A percentile compares a stretch with the other conserved stretches of the same genome.
Evolutionary conservation across 805 yeast genomes (phyloP).

Genomic region (Clavispora fructus): DNA sequence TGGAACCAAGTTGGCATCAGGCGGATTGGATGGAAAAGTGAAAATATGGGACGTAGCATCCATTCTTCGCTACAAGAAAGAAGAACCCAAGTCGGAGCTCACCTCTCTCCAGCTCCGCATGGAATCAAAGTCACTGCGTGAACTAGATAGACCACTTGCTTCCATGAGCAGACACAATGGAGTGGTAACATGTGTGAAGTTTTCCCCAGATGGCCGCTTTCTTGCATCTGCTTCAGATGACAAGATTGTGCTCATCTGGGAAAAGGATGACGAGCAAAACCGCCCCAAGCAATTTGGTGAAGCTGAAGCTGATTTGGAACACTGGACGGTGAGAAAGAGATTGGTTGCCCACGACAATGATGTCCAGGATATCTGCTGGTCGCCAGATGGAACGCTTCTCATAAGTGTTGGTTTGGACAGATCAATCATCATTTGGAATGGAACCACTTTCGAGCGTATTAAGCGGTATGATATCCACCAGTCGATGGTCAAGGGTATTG

Average conservation of each 20-base stretch:
- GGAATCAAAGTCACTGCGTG: slow-evolving; percentile 1
- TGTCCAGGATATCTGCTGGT: slow-evolving; percentile 97
- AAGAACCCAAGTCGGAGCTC: background rate
- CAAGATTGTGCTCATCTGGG: slow-evolving; percentile 87
- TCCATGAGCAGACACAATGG: slow-evolving; percentile 96
- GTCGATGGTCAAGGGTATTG: slow-evolving; percentile 92
- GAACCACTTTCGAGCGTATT: slow-evolving; percentile 82
- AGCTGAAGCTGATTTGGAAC: slow-evolving; percentile 70
- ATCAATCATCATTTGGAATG: slow-evolving; percentile 91
- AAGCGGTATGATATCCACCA: slow-evolving; percentile 90
- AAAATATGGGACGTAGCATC: slow-evolving; percentile 77
- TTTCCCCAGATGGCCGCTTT: slow-evolving; percentile 88
- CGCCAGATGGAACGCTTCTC: slow-evolving; percentile 85
- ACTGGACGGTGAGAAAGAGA: slow-evolving; percentile 90
- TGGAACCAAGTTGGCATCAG: slow-evolving; percentile 83
- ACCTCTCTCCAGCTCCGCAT: slow-evolving; percentile 4
- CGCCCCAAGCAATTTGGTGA: slow-evolving; percentile 63
- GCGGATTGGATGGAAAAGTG: slow-evolving; percentile 88
- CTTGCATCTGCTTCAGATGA: slow-evolving; percentile 96
- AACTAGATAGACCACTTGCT: slow-evolving; percentile 56
- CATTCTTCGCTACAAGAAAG: slow-evolving; percentile 37
- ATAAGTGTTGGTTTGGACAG: slow-evolving; percentile 95
- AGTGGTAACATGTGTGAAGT: slow-evolving; percentile 89
- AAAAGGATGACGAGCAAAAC: slow-evolving; percentile 69
- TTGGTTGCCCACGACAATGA: slow-evolving; percentile 97